Conservation (phyloP, 2,329 filamentous ascomycete species). For the Eutypella sp. region DNA sequence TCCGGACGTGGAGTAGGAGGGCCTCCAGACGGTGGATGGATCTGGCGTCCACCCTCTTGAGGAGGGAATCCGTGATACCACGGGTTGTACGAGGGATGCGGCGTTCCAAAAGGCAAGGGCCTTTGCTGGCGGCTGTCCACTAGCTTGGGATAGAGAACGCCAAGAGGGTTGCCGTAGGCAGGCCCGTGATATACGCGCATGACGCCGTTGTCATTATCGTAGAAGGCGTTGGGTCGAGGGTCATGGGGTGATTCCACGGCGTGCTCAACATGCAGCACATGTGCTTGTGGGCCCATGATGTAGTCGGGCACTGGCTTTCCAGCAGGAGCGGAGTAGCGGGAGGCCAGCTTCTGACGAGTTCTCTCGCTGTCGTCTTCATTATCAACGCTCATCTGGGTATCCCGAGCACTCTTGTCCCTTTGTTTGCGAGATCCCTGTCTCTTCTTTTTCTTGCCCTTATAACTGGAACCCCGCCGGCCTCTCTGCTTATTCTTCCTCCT, state of each 20-base stretch:
- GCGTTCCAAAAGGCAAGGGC: constrained; percentile 37
- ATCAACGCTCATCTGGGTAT: constrained; percentile 2
- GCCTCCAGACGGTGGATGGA: constrained; percentile 1
- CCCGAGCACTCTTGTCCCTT: constrained; percentile 21
- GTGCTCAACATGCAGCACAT: constrained; percentile 51
- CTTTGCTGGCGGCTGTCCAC: constrained; percentile 23
- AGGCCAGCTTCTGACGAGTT: constrained; percentile 2
- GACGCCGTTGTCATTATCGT: constrained; percentile 46
- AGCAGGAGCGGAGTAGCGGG: constrained; percentile 5
- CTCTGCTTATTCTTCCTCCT: constrained; percentile 4
- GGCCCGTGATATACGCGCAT: constrained; percentile 55
- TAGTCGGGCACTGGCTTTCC: constrained; percentile 36
- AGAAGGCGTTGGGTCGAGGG: constrained; percentile 55
- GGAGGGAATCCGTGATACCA: constrained; percentile 36
- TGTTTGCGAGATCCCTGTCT: constrained; percentile 5
- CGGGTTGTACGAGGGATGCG: constrained; percentile 38
- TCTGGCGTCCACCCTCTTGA: constrained; percentile 11
- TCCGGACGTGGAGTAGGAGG: constrained; percentile 2
- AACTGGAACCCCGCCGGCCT: constrained; percentile 3
- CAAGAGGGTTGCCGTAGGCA: constrained; percentile 47
- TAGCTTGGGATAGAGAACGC: constrained; percentile 41
- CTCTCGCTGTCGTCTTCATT: background rate
- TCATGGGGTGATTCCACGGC: constrained; percentile 47
- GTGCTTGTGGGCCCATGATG: constrained; percentile 42
- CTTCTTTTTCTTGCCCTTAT: constrained; percentile 1